Percentiles rank a stretch among this genome's conserved stretches.
These are phyloP conservation scores for Kluyveromyces marxianus DNA, from an alignment of 1,139 yeast species.

Conservation along the genomic window DNA sequence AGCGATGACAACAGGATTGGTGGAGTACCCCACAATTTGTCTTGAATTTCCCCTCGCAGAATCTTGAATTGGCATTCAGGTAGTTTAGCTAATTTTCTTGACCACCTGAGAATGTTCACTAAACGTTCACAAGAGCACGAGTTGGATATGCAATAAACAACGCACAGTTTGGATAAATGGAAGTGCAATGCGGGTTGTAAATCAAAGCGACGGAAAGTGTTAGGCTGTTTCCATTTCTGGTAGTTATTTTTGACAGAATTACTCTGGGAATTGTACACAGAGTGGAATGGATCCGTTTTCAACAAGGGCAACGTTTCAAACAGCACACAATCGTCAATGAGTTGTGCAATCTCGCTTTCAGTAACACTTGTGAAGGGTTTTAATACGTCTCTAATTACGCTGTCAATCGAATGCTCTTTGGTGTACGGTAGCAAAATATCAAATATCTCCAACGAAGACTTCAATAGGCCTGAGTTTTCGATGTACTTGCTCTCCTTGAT, in stretches of 20 bases:
- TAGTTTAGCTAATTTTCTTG: slow-evolving; percentile 1
- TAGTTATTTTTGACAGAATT: slow-evolving; percentile 4
- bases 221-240: slow-evolving; percentile 16
- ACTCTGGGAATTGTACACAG: slow-evolving; percentile 2
- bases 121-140: slow-evolving; percentile 12
- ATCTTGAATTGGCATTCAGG: slow-evolving; percentile 4
- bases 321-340: slow-evolving; percentile 14
- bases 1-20: slow-evolving; percentile 14
- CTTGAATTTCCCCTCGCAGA: slow-evolving; percentile 1
- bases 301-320: slow-evolving; percentile 23
- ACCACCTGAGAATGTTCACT: slow-evolving; percentile 1
- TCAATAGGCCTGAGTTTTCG: slow-evolving; percentile 43
- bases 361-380: slow-evolving; percentile 1
- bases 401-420: slow-evolving; percentile 9
- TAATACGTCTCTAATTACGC: slow-evolving; percentile 11
- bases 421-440: slow-evolving; percentile 48
- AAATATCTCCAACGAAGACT: slow-evolving; percentile 52
- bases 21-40: slow-evolving; percentile 22
- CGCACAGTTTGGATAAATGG: slow-evolving; percentile 21
- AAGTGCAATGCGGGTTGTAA: slow-evolving; percentile 28
- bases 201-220: slow-evolving; percentile 29
- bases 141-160: slow-evolving; percentile 24
- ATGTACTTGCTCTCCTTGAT: slow-evolving; percentile 30
- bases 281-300: slow-evolving; percentile 21
- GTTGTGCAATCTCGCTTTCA: slow-evolving; percentile 8